Conservation (phyloP, 768 basidiomycete genomes). For the Boletus subcaerulescens region DNA sequence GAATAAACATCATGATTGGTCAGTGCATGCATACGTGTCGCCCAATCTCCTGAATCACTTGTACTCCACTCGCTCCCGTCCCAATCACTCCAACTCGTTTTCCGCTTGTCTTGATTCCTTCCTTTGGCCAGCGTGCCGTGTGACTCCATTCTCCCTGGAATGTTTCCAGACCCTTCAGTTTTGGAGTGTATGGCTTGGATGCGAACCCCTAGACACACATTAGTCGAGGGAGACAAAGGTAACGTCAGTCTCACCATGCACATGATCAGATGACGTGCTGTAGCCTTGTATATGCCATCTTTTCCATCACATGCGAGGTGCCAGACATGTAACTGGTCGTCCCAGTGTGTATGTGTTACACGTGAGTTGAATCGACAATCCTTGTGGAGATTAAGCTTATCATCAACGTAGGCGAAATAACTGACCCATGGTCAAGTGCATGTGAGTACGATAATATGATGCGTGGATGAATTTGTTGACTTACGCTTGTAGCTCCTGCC, state of each 20-base stretch:
- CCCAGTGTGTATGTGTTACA: constrained; percentile 11
- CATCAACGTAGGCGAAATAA: constrained; percentile 14
- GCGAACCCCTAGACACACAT: neutral
- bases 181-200: constrained; percentile 12
- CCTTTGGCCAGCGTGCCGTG: constrained; percentile 13
- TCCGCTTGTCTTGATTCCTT: constrained; percentile 10
- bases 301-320: constrained; percentile 2
- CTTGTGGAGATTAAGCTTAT: constrained; percentile 13
- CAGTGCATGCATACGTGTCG: neutral
- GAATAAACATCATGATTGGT: neutral
- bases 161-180: constrained; percentile 6
- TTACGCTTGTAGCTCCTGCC: constrained; percentile 10
- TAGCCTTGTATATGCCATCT: constrained; percentile 9
- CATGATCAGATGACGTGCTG: constrained; percentile 9
- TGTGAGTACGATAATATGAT: neutral
- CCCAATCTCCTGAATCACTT: constrained; percentile 14
- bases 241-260: constrained; percentile 6
- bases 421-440: neutral
- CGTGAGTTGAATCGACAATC: constrained; percentile 12
- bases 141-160: constrained; percentile 12
- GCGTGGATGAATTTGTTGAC: neutral
- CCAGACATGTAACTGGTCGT: constrained; percentile 8
- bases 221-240: neutral
- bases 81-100: constrained; percentile 18
- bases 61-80: constrained; percentile 15